These are phyloP conservation scores for Colletotrichum sp. DNA, from an alignment of 2,329 filamentous ascomycete genomes.

Conservation along the genomic window DNA sequence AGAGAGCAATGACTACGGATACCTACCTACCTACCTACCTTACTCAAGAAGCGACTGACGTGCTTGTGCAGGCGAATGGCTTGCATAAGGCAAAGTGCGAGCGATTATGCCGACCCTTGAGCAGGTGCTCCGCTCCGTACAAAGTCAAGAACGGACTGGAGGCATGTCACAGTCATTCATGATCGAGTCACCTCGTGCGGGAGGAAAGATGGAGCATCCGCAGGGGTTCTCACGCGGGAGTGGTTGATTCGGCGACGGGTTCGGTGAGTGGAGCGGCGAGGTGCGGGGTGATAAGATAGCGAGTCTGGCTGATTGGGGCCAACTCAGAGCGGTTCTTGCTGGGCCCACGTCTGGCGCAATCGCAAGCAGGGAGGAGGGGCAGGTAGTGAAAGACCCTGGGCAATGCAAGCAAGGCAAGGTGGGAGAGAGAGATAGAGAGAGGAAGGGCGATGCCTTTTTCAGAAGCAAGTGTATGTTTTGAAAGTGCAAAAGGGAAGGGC, in stretches of 20 bases:
- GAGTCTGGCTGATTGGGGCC: slow-evolving; percentile 14
- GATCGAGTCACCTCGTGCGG: slow-evolving; percentile 1
- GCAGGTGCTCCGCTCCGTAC: background rate
- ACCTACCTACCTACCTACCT: background rate
- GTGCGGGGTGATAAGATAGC: slow-evolving; percentile 24
- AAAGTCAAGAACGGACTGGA: background rate
- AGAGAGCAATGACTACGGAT: background rate
- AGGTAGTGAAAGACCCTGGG: background rate
- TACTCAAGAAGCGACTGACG: background rate
- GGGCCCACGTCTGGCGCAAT: background rate
- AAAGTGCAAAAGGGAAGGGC: background rate
- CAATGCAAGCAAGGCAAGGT: background rate
- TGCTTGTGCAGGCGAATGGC: background rate
- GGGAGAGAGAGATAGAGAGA: background rate
- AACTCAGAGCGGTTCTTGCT: slow-evolving; percentile 7
- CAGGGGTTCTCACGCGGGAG: background rate
- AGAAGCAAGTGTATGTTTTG: background rate
- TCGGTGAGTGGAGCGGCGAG: background rate
- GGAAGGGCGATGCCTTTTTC: background rate
- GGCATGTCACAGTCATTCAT: background rate
- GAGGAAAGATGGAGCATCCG: background rate
- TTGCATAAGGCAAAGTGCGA: background rate
- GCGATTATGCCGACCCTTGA: background rate
- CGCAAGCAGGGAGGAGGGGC: background rate
- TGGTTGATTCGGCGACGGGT: slow-evolving; percentile 18